A percentile compares a stretch with the other conserved stretches of the same genome.
Evolutionary conservation across 768 basidiomycete genomes (phyloP).

Genomic region (Lyophyllum decastes): DNA sequence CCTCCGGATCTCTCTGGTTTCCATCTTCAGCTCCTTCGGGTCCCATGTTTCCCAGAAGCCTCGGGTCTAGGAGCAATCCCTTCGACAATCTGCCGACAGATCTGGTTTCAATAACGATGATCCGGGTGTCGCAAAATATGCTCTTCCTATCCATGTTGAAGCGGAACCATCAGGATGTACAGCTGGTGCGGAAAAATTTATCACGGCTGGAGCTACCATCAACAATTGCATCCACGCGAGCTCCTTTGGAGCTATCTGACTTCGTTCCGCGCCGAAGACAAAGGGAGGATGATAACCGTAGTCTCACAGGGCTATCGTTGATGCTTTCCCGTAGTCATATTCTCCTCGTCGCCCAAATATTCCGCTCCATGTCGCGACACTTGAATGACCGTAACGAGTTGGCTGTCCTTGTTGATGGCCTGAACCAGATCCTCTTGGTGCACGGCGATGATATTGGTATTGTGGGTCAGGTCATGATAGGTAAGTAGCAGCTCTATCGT

Average conservation of each 20-base stretch:
- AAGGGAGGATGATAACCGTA: constrained; percentile 14
- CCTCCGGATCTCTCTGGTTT: constrained; percentile 75
- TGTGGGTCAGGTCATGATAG: constrained; percentile 72
- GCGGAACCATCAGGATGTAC: constrained; percentile 68
- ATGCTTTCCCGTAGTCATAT: constrained; percentile 69
- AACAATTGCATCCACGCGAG: constrained; percentile 23
- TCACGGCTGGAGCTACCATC: constrained; percentile 60
- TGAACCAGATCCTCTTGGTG: constrained; percentile 66
- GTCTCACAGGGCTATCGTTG: constrained; percentile 50
- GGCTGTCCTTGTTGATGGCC: constrained; percentile 63
- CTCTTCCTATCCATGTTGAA: constrained; percentile 65
- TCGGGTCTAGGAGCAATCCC: constrained; percentile 34
- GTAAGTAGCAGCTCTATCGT: constrained; percentile 37
- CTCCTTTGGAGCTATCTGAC: constrained; percentile 42
- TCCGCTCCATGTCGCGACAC: constrained; percentile 71
- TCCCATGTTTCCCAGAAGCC: constrained; percentile 60
- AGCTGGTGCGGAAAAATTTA: constrained; percentile 65
- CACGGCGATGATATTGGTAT: constrained; percentile 80
- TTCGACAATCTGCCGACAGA: constrained; percentile 39
- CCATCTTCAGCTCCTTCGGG: constrained; percentile 50
- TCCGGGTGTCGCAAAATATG: constrained; percentile 72
- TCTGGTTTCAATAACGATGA: constrained; percentile 57
- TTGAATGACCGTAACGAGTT: constrained; percentile 71
- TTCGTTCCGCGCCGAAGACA: constrained; percentile 42
- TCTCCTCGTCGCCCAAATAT: constrained; percentile 67